These are phyloP conservation scores for Crassisporium funariophilum DNA, from an alignment of 768 basidiomycete genomes.

Conservation along the genomic window DNA sequence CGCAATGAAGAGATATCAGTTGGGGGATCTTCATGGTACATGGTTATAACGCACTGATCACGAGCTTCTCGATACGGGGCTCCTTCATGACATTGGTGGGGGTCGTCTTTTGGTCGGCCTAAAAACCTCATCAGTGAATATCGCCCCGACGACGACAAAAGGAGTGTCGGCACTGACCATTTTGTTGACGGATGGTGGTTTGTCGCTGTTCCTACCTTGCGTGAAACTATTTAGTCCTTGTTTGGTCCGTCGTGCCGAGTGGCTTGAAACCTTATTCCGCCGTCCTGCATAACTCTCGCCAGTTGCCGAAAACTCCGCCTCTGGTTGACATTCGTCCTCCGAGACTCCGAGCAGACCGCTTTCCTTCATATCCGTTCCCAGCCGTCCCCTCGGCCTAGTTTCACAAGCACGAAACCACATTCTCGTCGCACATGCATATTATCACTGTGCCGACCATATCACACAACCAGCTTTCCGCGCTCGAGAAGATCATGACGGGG, in stretches of 20 bases:
- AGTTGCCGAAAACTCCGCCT: slow-evolving; percentile 25
- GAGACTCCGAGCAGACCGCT: not conserved
- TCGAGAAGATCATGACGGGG: no score
- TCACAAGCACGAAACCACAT: no score
- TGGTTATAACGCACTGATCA: slow-evolving; percentile 82
- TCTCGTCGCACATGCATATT: no score
- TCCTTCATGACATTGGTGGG: slow-evolving; percentile 96
- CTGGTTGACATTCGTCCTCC: not conserved
- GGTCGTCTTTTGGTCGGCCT: slow-evolving; percentile 89
- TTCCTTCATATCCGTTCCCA: slow-evolving; percentile 3
- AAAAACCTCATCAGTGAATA: slow-evolving; percentile 14
- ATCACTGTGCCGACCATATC: no score
- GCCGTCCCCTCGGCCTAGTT: no score
- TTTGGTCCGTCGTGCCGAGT: slow-evolving; percentile 30
- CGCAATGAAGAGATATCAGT: slow-evolving; percentile 10
- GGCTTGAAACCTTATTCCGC: slow-evolving; percentile 46
- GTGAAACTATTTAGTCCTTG: slow-evolving; percentile 25
- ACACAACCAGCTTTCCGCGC: no score
- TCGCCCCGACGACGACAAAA: slow-evolving; percentile 5
- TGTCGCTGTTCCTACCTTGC: slow-evolving; percentile 41
- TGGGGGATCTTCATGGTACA: slow-evolving; percentile 6
- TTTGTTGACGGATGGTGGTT: slow-evolving; percentile 40
- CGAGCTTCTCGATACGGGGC: slow-evolving; percentile 96
- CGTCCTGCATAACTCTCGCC: slow-evolving; percentile 35
- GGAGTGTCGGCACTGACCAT: slow-evolving; percentile 36